These are phyloP conservation scores for Didymella glomerata DNA, from an alignment of 2,329 filamentous ascomycete species.

Conservation along the genomic window DNA sequence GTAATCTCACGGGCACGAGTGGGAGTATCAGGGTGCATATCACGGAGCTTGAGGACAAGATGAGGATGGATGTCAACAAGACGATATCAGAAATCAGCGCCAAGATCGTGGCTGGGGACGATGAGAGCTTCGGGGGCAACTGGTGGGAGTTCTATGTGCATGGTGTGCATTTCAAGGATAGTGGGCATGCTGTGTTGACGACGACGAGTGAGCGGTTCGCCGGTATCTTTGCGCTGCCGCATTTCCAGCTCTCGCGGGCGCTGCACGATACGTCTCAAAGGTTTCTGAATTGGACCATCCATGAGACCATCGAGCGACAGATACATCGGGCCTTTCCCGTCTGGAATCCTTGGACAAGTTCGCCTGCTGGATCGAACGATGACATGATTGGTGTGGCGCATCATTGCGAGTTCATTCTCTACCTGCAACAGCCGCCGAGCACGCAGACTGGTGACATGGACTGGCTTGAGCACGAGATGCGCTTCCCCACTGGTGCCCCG, in stretches of 20 bases:
- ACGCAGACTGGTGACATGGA: constrained; percentile 52
- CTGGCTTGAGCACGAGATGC: constrained; percentile 66
- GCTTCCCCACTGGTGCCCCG: constrained; percentile 66
- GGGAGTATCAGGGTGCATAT: constrained; percentile 76
- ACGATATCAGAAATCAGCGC: constrained; percentile 74
- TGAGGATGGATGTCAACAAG: constrained; percentile 43
- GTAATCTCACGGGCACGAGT: constrained; percentile 77
- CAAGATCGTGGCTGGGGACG: constrained; percentile 76
- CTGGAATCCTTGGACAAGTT: constrained; percentile 78
- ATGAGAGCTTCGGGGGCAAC: constrained; percentile 69
- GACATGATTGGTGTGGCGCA: constrained; percentile 72
- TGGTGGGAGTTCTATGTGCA: constrained; percentile 82
- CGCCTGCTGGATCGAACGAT: constrained; percentile 63
- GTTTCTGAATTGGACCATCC: constrained; percentile 77
- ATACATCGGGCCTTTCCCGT: constrained; percentile 63
- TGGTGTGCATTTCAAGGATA: constrained; percentile 85
- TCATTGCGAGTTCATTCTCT: constrained; percentile 89
- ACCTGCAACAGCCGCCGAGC: constrained; percentile 70
- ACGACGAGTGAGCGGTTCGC: constrained; percentile 88
- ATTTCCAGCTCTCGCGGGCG: constrained; percentile 71
- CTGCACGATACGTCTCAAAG: constrained; percentile 57
- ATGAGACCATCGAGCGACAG: constrained; percentile 71
- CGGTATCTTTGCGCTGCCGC: constrained; percentile 89
- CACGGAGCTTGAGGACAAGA: constrained; percentile 59
- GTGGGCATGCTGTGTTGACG: constrained; percentile 80